Evolutionary conservation across 2,329 filamentous ascomycete genomes (phyloP), one percentile per base, ranked within the genome.

Genomic region (Xylaria sp.): DNA sequence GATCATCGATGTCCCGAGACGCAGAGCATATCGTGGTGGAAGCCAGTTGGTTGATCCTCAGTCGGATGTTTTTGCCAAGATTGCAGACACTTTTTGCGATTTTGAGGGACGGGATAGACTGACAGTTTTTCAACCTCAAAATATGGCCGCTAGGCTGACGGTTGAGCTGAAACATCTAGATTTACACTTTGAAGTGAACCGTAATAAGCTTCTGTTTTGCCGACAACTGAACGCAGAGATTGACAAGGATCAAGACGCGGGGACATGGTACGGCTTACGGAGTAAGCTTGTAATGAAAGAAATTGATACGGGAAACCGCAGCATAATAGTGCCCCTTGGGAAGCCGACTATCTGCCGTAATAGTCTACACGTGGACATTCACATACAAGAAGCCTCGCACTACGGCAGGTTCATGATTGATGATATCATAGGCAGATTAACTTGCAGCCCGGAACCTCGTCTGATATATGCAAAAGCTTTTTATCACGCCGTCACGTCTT

Each of bases 201-300:
- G 10, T 0, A 69, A 73, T 0, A 75, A 79, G 0, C 68, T 84
- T 0, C 80, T 92, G 0, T 70, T 83, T 16, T 89, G 82, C 21
- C 77, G 60, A 0, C 82, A 90, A 69, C 80, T 91, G 0, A 75
- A 77, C 0, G 80, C 84, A 0, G 83, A 87, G 44, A 80, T 93
- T 1, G 87, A 90, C 60, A 74, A 75, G 0, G 70, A 88, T 12
- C 91, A 93, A 73, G 85, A 91, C 60, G 78, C 84, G 0, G 90
- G 90, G 0, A 88, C 87, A 0, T 83, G 86, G 72, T 86, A 91
- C 66, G 90, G 90, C 0, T 79, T 92, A 0, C 60, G 78, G 1
- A 89, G 85, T 75, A 91, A 86, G 3, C 78, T 91, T 8, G 84
- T 92, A 0, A 75, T 91, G 12, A 81, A 84, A 0, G 84, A 86